These are phyloP conservation scores for Epichloe glyceriae DNA, from an alignment of 2,329 filamentous ascomycete genomes.

Conservation along the genomic window DNA sequence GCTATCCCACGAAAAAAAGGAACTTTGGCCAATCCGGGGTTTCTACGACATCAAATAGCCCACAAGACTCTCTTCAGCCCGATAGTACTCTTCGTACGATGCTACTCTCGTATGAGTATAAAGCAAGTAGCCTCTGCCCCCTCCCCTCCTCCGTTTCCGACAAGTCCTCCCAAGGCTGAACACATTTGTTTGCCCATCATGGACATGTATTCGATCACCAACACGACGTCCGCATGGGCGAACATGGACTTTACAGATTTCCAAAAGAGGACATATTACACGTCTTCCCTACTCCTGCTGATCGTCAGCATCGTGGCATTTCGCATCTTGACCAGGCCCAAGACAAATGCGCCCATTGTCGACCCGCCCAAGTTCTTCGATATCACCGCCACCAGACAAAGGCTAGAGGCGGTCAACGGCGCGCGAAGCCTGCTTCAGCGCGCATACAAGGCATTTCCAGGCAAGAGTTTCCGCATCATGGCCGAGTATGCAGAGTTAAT, in stretches of 20 bases:
- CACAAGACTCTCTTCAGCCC: no score
- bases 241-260: not conserved
- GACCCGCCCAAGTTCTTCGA: slow-evolving; percentile 1
- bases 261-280: not conserved
- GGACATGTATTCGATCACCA: not conserved
- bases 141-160: not conserved
- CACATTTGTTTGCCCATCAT: not conserved
- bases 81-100: no score
- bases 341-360: not conserved
- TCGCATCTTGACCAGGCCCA: not conserved
- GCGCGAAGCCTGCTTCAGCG: not conserved
- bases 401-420: not conserved
- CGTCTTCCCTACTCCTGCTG: not conserved
- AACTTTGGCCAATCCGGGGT: no score
- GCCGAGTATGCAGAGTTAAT: not conserved
- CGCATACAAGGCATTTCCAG: not conserved
- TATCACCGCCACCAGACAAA: not conserved
- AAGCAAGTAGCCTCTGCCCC: no score
- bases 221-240: not conserved
- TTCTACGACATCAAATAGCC: no score
- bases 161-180: no score
- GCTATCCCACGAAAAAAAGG: no score
- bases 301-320: not conserved
- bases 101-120: no score
- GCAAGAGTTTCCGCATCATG: not conserved